These are phyloP conservation scores for Calendula officinalis DNA, from an alignment of 129 eudicot genomes.

Conservation along the genomic window DNA sequence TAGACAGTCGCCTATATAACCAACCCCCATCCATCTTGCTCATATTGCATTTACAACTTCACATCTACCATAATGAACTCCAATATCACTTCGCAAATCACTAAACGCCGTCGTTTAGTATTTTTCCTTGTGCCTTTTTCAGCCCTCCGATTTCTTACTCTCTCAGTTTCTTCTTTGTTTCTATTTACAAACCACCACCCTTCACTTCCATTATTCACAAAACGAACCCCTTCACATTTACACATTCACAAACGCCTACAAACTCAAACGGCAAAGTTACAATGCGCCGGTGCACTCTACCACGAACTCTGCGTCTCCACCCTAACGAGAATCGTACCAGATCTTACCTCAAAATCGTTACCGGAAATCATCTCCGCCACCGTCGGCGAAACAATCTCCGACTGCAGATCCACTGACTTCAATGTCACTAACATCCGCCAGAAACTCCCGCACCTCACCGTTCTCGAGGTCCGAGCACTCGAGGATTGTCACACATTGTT, in stretches of 20 bases:
- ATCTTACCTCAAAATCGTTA: constrained; percentile 44
- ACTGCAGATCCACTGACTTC: constrained; percentile 41
- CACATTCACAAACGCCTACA: constrained; percentile 43
- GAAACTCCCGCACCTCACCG: constrained; percentile 26
- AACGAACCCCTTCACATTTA: constrained; percentile 1
- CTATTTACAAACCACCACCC: constrained; percentile 20
- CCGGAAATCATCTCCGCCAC: constrained; percentile 55
- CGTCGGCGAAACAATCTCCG: constrained; percentile 42
- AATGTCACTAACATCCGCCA: constrained; percentile 46
- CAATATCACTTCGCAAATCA: neutral
- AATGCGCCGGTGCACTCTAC: constrained; percentile 63
- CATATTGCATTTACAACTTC: neutral
- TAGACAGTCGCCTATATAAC: neutral
- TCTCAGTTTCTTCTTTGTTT: constrained; percentile 16
- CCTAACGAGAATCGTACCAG: constrained; percentile 44
- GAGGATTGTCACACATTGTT: constrained; percentile 60
- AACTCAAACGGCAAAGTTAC: constrained; percentile 31
- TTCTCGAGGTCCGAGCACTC: constrained; percentile 46
- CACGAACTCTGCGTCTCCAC: constrained; percentile 62
- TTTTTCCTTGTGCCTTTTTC: constrained; percentile 32
- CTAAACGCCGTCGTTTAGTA: constrained; percentile 25
- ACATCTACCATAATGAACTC: neutral
- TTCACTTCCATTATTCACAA: constrained; percentile 11
- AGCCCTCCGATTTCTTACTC: constrained; percentile 31
- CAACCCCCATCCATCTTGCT: neutral